Percentiles rank a stretch among this genome's conserved stretches.
These are phyloP conservation scores for Odontarrhena argentea DNA, from an alignment of 345 rosid species.

Conservation along the genomic window DNA sequence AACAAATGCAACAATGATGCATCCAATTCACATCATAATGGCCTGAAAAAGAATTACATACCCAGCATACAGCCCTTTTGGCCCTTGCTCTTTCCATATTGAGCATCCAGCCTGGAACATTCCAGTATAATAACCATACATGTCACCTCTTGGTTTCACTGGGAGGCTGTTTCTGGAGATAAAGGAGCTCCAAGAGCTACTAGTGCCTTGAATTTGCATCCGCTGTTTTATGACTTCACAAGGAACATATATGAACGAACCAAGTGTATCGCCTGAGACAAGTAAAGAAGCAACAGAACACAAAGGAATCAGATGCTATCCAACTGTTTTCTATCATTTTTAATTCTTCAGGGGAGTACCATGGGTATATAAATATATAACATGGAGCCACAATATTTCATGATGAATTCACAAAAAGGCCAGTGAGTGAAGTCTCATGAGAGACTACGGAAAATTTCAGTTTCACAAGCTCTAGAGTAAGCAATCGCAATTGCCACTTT, in stretches of 20 bases:
- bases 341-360: not conserved
- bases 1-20: slow-evolving; percentile 3
- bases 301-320: slow-evolving; percentile 26
- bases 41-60: slow-evolving; percentile 35
- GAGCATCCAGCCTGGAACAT: slow-evolving; percentile 88
- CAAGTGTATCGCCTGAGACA: slow-evolving; percentile 88
- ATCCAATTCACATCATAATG: slow-evolving; percentile 19
- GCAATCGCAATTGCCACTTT: slow-evolving; percentile 28
- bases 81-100: slow-evolving; percentile 87
- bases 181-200: slow-evolving; percentile 67
- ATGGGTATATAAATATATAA: not conserved
- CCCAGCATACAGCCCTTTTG: slow-evolving; percentile 89
- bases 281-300: slow-evolving; percentile 37
- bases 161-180: slow-evolving; percentile 48
- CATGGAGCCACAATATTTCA: slow-evolving; percentile 9
- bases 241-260: slow-evolving; percentile 89
- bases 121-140: slow-evolving; percentile 79
- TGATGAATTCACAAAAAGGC: slow-evolving; percentile 3
- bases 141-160: slow-evolving; percentile 52
- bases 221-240: slow-evolving; percentile 98
- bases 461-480: slow-evolving; percentile 27
- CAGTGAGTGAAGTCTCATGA: not conserved
- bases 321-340: slow-evolving; percentile 8
- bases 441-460: slow-evolving; percentile 1
- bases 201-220: slow-evolving; percentile 95